Base-by-base conservation (phyloP, 2,329 filamentous ascomycete species). In the Xylariomycetidae sp. region DNA sequence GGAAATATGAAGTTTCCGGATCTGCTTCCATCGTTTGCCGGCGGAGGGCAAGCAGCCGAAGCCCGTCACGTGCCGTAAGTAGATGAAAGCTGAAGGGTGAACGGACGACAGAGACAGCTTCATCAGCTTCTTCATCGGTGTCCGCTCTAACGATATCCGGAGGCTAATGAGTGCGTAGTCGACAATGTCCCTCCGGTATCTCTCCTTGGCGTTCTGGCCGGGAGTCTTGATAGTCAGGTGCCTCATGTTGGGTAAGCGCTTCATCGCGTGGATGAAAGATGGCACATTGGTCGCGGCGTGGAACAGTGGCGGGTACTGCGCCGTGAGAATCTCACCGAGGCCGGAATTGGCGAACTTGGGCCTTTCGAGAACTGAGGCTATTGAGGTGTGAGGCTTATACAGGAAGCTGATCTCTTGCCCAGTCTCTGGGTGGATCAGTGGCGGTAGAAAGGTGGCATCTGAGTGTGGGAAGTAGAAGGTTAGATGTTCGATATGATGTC, bases 131-230 rank as follows among this genome's bases (percentile, higher is more conserved):
- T 66, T 67, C 30, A 92, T 63, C 2, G 80, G 76, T 8, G 81
- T 77, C 34, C 82, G 75, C 64, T 94, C 88, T 18, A 94, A 63
- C 10, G 88, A 83, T 44, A 94, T 88, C 44, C 88, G 82, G 35
- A 94, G 64, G 44, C 86, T 92, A 55, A 94, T 88, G 41, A 95
- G 77, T 4, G 87, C 87, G 54, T 92, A 94, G 68, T 94, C 88
- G 39, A 94, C 85, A 30, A 82, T 79, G 57, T 80, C 81, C 30
- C 86, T 76, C 23, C 87, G 75, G 54, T 88, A 87, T 27, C 82
- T 71, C 56, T 87, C 80, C 23, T 71, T 65, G 12, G 78, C 67
- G 38, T 80, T 69, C 57, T 88, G 83, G 23, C 79, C 82, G 5
- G 85, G 85, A 47, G 86, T 92, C 40, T 77, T 80, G 53, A 94